phyloP scores from a whole-genome alignment of 139 green algal genomes.

The Chlamydomonas sphaeroides region DNA sequence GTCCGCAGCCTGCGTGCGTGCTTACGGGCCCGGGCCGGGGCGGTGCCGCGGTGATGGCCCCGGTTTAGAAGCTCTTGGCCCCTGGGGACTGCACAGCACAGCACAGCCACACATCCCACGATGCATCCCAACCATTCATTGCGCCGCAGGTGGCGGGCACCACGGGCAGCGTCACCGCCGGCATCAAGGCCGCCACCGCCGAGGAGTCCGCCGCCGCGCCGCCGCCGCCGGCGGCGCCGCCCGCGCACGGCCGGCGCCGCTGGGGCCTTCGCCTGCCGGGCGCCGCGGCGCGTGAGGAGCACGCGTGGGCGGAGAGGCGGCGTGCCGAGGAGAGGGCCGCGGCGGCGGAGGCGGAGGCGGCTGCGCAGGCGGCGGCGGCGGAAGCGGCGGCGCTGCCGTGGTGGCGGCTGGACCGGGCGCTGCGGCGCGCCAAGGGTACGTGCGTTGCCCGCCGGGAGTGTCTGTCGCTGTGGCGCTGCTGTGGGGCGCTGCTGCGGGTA shows the following conservation, averaged over 20 bases:
- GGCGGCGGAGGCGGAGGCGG: background rate
- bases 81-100: background rate
- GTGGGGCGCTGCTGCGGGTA: background rate
- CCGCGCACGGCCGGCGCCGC: background rate
- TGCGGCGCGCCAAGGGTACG: background rate
- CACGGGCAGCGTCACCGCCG: conserved; percentile 14
- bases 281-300: background rate
- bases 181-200: background rate
- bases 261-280: background rate
- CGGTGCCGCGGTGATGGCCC: no score
- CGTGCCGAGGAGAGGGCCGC: no score
- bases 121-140: background rate
- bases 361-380: background rate
- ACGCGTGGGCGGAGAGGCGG: background rate
- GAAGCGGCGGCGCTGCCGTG: background rate
- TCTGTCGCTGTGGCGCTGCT: background rate
- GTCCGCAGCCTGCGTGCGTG: no score
- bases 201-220: background rate
- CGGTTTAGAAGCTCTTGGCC: background rate
- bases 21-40: no score
- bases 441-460: background rate
- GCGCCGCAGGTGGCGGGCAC: background rate
- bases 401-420: conserved; percentile 13
- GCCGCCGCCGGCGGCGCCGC: background rate
- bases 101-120: background rate